Evolutionary conservation across 805 yeast species (phyloP), one percentile per base, ranked within the genome.

Genomic region (Kurtzmaniella cleridarum): DNA sequence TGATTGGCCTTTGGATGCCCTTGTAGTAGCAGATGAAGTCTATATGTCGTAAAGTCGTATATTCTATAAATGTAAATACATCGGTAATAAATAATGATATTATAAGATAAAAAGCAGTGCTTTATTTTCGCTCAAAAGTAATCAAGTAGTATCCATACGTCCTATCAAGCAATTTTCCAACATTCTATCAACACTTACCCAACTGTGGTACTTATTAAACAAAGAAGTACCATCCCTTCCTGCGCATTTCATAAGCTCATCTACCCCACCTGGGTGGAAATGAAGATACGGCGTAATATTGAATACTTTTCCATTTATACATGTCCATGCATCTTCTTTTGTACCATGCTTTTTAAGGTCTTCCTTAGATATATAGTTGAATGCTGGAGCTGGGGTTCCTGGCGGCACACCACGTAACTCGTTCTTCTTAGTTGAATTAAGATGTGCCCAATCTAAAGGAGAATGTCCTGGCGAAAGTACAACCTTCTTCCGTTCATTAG

Each of bases 261-360:
- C 78, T 3, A 70, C 79, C 2, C 98, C 98, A 27, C 98, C 98
- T 0, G 98, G 98, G 49, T 91, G 98, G 58, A 80, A 93, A 39
- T 76, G 67, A 27, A 93, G 54, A 58, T 93, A 91, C 10, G 84
- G 79, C 0, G 96, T 80, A n/a, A 91, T 68, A 53, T 90, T 87
- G 64, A 85, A 91, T 2, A 91, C 95, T 50, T 78, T 83, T 3
- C 89, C 86, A 32, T 77, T 78, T 6, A 91, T 71, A 27, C 78
- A 78, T 3, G 93, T 83, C 98, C 98, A 91, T 42, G 85, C 85
- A 54, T 93, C 95, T 0, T 73, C 74, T n/a, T 43, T 45, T 0
- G 70, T 57, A 14, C 65, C 70, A 57, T 91, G 97, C 35, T 59
- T 65, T 32, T 63, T 61, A 39, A 90, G 64, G 48, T 84, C 83